A percentile compares a stretch with the other conserved stretches of the same genome.
These are phyloP conservation scores for Podaxis sp. DNA, from an alignment of 768 basidiomycete genomes.

Conservation along the genomic window DNA sequence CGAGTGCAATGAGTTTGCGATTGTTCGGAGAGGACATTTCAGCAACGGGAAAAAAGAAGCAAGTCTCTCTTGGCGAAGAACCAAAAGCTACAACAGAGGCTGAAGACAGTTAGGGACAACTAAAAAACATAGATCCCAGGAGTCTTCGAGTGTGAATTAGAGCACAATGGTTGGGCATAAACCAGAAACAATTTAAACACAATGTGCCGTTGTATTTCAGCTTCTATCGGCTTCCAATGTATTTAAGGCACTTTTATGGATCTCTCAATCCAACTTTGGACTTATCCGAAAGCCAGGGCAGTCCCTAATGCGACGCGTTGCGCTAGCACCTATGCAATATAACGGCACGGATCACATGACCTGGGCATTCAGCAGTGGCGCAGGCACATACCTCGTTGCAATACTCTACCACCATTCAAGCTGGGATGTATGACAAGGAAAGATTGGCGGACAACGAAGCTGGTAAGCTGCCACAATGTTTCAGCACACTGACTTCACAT, in stretches of 20 bases:
- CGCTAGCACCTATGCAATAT: not conserved
- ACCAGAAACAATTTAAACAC: no score
- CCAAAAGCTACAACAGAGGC: not conserved
- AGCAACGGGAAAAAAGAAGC: slow-evolving; percentile 8
- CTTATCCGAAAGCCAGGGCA: no score
- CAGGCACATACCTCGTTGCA: not conserved
- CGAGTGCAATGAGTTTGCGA: slow-evolving; percentile 81
- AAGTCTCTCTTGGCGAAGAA: not conserved
- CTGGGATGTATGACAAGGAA: slow-evolving; percentile 11
- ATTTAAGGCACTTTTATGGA: no score
- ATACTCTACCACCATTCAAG: not conserved
- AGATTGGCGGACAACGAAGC: not conserved
- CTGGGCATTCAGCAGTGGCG: not conserved
- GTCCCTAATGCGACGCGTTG: no score
- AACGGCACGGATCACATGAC: not conserved
- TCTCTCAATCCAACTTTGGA: no score
- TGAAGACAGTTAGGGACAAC: not conserved
- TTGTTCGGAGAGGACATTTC: slow-evolving; percentile 82
- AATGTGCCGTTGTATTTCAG: no score
- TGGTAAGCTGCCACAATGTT: not conserved
- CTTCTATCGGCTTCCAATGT: no score
- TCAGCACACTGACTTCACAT: not conserved
- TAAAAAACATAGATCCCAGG: no score
- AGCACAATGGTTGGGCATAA: no score
- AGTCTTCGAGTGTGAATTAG: no score